Evolutionary conservation across 1,284 basidiomycete genomes (phyloP), one percentile per base, ranked within the genome.

Genomic region (Irpex lacteus): DNA sequence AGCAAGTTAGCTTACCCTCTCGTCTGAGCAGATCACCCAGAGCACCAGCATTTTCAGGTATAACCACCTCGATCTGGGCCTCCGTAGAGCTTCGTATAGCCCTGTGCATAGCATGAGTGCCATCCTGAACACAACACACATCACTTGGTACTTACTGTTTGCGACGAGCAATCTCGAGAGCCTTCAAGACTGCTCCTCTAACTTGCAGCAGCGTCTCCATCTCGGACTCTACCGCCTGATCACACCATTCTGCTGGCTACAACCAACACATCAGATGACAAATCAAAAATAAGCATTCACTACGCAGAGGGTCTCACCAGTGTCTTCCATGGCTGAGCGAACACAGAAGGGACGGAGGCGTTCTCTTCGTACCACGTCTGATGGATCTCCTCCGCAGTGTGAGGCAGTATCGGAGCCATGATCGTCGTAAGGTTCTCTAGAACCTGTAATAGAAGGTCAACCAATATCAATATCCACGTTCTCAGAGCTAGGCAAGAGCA

Each of bases 381-480:
- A 70, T 92, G 84, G 58, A 98, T 87, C 74, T 99, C 97, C 77
- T 98, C 96, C 0, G 95, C 92, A 2, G 98, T 84, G 73, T 98
- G 92, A 2, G 98, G 97, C 4, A 93, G 81, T 34, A 98, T 89
- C 0, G 97, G 98, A 0, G 95, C 94, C 53, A 97, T 80, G 13
- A 96, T 83, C 5, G 83, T 83, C 0, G 86, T 86, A 76, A 96
- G 85, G 0, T 87, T 88, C 26, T 81, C 76, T 59, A 98, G 75
- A 44, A 91, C 81, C 93, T 95, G 71, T 4, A 60, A 4, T 2
- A 26, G 26, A 26, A 4, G 4, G 4, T 4, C 26, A 11, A 54
- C 34, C 26, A 18, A 34, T 66, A 63, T 21, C 5, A 58, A 4
- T 8, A 19, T 59, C 8, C 44, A 26, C 21, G 15, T n/a, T 26